Evolutionary conservation across 441 rosid genomes (phyloP), one percentile per base, ranked within the genome.

Genomic region (Arabidopsis lyrata): DNA sequence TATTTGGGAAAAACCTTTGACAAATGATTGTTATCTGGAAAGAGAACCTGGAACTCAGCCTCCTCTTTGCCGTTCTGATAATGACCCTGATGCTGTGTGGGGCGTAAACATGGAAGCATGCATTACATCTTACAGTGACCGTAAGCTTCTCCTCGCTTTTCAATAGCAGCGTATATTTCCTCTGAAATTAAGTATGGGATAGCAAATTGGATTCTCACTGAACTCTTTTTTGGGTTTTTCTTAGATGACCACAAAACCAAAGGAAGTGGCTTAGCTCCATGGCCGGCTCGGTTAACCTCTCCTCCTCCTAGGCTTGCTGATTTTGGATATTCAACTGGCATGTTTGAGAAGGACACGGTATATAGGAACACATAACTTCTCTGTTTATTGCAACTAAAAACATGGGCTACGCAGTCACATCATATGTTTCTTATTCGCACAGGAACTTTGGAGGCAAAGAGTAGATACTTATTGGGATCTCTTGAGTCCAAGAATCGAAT

Each of bases 181-280:
- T 91, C 34, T 52, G 31, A 11, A 24, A 3, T 50, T 8, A 48
- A 35, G 56, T 24, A 0, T 50, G 29, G 27, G 56, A 64, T 31
- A 41, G 38, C 47, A 54, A 44, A 52, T 27, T 50, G 34, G 56
- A 41, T 80, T 35, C 64, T 62, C 16, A 79, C 72, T 63, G 52
- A 60, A 20, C 74, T 49, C 34, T 41, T 70, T 52, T n/a, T 68
- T 18, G 20, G 32, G 54, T 27, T 66, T 75, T 49, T 44, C 53
- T 76, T 84, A 92, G 98, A 85, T 80, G 89, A 83, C 75, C 97
- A 92, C 14, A 86, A 68, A 77, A 83, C 80, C 34, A 85, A 84
- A 81, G 99, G 97, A 59, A 92, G 95, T 81, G 93, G 90, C 61
- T 85, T 94, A 82, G 91, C 97, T 58, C 95, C 97, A 59, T 94